A percentile compares a stretch with the other conserved stretches of the same genome.
These are phyloP conservation scores for Rhodotorula diobovata DNA, from an alignment of 768 basidiomycete species.

Conservation along the genomic window DNA sequence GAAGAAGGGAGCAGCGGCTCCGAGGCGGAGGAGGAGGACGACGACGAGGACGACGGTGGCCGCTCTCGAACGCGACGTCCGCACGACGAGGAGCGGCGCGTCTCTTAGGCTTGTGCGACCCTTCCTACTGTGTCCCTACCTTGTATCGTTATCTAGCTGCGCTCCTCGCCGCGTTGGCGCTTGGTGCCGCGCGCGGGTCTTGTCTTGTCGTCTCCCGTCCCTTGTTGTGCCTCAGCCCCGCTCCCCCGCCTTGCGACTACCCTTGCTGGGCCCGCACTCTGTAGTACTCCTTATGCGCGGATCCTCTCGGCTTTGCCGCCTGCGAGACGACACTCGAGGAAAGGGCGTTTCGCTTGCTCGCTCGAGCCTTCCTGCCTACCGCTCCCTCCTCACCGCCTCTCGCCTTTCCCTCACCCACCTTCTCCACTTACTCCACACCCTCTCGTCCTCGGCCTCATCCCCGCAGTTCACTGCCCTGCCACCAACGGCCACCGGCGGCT, in stretches of 20 bases:
- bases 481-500: not conserved
- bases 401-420: constrained; percentile 5
- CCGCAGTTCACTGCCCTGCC: too few species aligned
- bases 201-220: too few species aligned
- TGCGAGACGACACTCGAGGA: too few species aligned
- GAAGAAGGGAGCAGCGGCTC: not conserved
- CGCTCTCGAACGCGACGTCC: not conserved
- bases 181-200: too few species aligned
- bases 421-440: constrained; percentile 13
- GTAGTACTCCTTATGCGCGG: too few species aligned
- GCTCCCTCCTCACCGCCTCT: not conserved
- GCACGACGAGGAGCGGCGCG: not conserved
- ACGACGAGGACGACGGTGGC: not conserved
- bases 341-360: not conserved
- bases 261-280: too few species aligned
- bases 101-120: not conserved
- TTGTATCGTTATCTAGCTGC: not conserved
- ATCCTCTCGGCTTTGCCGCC: too few species aligned
- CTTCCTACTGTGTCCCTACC: not conserved
- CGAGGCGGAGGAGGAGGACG: not conserved
- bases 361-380: not conserved
- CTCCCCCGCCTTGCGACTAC: too few species aligned
- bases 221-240: too few species aligned
- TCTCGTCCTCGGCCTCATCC: not conserved
- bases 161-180: too few species aligned